phyloP scores from a whole-genome alignment of 192 early-diverging fungal species.

The Rhizophagus clarus region DNA sequence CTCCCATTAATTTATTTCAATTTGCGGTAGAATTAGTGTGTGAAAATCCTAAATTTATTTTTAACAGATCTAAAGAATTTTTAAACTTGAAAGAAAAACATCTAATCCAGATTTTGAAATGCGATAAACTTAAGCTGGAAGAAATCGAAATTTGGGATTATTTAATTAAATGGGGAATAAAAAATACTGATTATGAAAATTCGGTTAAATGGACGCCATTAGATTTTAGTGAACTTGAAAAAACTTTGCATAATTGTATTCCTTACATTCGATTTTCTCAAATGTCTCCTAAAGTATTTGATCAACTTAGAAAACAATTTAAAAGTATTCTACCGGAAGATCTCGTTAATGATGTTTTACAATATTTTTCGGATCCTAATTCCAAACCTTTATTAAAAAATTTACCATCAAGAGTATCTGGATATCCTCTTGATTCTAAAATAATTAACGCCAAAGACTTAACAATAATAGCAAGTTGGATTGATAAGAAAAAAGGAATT shows the following conservation, averaged over 20 bases:
- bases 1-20: background rate
- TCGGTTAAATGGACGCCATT: background rate
- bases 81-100: background rate
- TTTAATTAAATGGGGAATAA: constrained; percentile 16
- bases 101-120: background rate
- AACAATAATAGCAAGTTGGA: constrained; percentile 1
- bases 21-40: background rate
- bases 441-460: background rate
- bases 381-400: background rate
- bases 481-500: background rate
- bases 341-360: background rate
- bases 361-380: background rate
- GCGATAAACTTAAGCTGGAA: background rate
- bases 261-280: background rate
- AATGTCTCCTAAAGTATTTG: no score
- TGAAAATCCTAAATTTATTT: background rate
- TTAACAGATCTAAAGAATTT: constrained; percentile 13
- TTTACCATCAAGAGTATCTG: background rate
- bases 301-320: no score
- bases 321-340: background rate
- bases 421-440: background rate
- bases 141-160: constrained; percentile 16
- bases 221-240: background rate
- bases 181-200: background rate
- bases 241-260: background rate